phyloP scores from a whole-genome alignment of 2,329 filamentous ascomycete species.

The Orbilia ellipsospora region DNA sequence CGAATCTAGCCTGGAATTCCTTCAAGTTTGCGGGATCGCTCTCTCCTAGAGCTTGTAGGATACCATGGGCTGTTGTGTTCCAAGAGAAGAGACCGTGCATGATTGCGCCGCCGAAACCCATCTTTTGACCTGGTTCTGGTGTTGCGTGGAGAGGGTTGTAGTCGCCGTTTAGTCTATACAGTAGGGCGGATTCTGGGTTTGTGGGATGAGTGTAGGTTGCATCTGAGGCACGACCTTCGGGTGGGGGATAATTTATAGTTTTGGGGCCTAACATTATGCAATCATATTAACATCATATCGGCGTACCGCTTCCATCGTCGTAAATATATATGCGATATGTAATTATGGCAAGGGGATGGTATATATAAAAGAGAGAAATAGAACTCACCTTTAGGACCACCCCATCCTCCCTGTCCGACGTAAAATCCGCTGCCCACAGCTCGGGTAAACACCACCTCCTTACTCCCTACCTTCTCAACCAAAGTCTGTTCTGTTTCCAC shows the following conservation, averaged over 20 bases:
- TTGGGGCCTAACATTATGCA: slow-evolving; percentile 69
- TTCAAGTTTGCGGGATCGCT: slow-evolving; percentile 83
- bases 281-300: background rate
- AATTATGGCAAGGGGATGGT: background rate
- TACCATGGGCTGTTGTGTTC: slow-evolving; percentile 79
- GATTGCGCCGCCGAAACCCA: slow-evolving; percentile 90
- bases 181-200: slow-evolving; percentile 72
- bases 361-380: background rate
- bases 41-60: slow-evolving; percentile 78
- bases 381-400: slow-evolving; percentile 80
- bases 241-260: slow-evolving; percentile 80
- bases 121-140: slow-evolving; percentile 83
- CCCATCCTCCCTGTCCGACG: slow-evolving; percentile 84
- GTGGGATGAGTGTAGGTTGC: slow-evolving; percentile 77
- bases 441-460: slow-evolving; percentile 73
- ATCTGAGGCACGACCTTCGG: slow-evolving; percentile 77
- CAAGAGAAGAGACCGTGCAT: slow-evolving; percentile 90
- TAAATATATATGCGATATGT: too few relatives aligned
- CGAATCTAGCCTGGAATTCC: slow-evolving; percentile 90
- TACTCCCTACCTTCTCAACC: slow-evolving; percentile 75
- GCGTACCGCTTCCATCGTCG: too few relatives aligned
- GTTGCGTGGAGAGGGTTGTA: slow-evolving; percentile 94
- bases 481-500: slow-evolving; percentile 82
- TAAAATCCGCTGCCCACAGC: slow-evolving; percentile 79
- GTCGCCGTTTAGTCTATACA: slow-evolving; percentile 89